A percentile compares a stretch with the other conserved stretches of the same genome.
phyloP scores from a whole-genome alignment of 306 rosid species.

The Sechiopsis laciniata region DNA sequence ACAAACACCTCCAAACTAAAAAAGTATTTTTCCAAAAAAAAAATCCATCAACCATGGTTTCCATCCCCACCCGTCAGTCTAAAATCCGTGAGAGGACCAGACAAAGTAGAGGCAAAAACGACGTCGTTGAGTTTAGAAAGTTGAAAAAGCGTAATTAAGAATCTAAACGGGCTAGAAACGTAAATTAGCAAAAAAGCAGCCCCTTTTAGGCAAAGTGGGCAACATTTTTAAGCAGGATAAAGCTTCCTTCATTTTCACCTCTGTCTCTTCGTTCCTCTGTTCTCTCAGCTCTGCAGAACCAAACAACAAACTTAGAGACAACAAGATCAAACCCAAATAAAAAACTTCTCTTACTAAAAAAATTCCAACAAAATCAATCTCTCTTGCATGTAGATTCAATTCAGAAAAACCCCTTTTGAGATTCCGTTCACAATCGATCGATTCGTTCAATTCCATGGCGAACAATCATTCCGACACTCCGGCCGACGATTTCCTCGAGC shows the following conservation, averaged over 20 bases:
- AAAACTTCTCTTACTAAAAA: neutral
- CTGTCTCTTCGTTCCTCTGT: neutral
- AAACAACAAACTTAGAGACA: neutral
- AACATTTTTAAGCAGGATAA: conserved; percentile 19
- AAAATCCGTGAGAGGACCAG: neutral
- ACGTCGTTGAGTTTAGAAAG: neutral
- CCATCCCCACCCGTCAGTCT: no score
- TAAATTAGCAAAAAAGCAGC: neutral
- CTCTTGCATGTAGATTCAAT: conserved; percentile 21
- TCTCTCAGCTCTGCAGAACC: neutral
- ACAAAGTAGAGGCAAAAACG: neutral
- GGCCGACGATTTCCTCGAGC: conserved; percentile 83
- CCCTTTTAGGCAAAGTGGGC: conserved; percentile 17
- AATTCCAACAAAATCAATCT: neutral
- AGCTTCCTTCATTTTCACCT: conserved; percentile 15
- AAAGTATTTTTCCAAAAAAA: no score
- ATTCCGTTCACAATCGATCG: neutral
- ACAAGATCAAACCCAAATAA: neutral
- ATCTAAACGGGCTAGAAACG: neutral
- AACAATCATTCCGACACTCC: conserved; percentile 66
- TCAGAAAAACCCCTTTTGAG: neutral
- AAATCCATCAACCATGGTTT: no score
- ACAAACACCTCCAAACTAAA: no score
- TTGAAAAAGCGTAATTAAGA: neutral
- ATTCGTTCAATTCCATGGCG: conserved; percentile 43